Evolutionary conservation across 768 basidiomycete species (phyloP).

Genomic region (Mycena vitilis): DNA sequence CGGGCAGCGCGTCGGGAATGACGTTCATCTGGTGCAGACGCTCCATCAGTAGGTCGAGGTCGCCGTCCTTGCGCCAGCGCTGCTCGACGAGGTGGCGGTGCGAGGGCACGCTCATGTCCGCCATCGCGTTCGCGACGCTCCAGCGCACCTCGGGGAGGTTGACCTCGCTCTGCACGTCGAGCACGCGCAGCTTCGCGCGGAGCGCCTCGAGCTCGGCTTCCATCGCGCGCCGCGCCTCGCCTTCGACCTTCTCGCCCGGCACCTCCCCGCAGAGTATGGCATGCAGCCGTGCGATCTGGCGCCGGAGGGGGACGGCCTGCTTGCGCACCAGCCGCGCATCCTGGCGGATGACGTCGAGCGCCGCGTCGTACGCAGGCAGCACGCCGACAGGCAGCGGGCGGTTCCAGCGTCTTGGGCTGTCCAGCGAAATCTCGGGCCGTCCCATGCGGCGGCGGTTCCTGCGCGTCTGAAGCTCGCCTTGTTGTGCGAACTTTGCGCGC

Average conservation of each 20-base stretch:
- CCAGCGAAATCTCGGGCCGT: conserved; percentile 64
- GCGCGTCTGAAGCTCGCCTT: conserved; percentile 44
- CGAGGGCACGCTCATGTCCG: conserved; percentile 73
- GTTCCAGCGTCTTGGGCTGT: conserved; percentile 71
- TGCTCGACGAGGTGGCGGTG: conserved; percentile 87
- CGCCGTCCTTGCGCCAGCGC: conserved; percentile 87
- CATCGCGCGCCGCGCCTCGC: conserved; percentile 45
- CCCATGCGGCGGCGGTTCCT: conserved; percentile 43
- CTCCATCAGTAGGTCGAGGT: conserved; percentile 92
- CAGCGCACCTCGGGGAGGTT: conserved; percentile 89
- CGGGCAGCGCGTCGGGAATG: conserved; percentile 86
- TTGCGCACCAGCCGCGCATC: conserved; percentile 64
- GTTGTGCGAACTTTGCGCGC: conserved; percentile 10
- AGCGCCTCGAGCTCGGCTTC: conserved; percentile 55
- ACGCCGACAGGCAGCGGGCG: conserved; percentile 70
- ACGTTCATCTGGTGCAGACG: conserved; percentile 92
- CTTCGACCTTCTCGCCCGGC: conserved; percentile 42
- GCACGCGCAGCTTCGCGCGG: conserved; percentile 62
- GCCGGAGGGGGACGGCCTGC: conserved; percentile 42
- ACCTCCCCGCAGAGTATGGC: conserved; percentile 40
- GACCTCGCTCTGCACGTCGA: conserved; percentile 84
- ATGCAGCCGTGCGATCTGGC: conserved; percentile 40
- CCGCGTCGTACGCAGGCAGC: conserved; percentile 87
- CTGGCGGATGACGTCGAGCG: conserved; percentile 72
- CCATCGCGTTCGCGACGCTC: conserved; percentile 83